Evolutionary conservation across 768 basidiomycete genomes (phyloP), one percentile per base, ranked within the genome.

Genomic region (Coprinopsis sp.): DNA sequence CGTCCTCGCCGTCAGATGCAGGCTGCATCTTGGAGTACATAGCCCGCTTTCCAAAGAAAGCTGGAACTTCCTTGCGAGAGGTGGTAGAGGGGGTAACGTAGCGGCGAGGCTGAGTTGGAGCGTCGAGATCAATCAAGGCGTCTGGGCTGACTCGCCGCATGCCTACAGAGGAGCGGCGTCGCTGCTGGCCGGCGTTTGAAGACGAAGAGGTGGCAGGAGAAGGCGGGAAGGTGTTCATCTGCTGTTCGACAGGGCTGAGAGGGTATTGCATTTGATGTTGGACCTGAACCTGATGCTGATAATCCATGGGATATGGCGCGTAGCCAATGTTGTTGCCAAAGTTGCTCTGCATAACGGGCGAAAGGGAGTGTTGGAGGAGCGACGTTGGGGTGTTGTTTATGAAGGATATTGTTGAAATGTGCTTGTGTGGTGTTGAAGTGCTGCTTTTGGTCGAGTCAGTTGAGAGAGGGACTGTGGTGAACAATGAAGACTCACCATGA

Each of bases 101-200:
- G n/a, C 77, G 77, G 52, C 91, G 81, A 0, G 76, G 36, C 58
- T 93, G 91, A 1, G 84, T 89, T 0, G 91, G 91, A 1, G 91
- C 91, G 43, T 86, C 80, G 54, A 82, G 60, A 18, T 83, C 74
- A 19, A 92, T 76, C 18, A 90, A 74, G 2, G 72, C 57, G 25
- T 77, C 76, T 2, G 87, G 82, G 3, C 77, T 49, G 16, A 41
- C 78, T 33, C 82, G 67, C 63, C 84, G 82, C 62, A 77, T 81
- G 47, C 82, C 55, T 19, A 55, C 58, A 21, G 79, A n/a, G 13
- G 44, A 25, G 5, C 33, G 24, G 24, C 27, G 47, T 3, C 40
- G 39, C 10, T 42, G 33, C n/a, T n/a, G n/a, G n/a, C n/a, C n/a
- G n/a, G n/a, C n/a, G 16, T 29, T 24, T 13, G 37, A 27, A n/a